A percentile compares a stretch with the other conserved stretches of the same genome.
Conservation (phyloP, 495 filamentous ascomycete species). For the Bacidia rubella region DNA sequence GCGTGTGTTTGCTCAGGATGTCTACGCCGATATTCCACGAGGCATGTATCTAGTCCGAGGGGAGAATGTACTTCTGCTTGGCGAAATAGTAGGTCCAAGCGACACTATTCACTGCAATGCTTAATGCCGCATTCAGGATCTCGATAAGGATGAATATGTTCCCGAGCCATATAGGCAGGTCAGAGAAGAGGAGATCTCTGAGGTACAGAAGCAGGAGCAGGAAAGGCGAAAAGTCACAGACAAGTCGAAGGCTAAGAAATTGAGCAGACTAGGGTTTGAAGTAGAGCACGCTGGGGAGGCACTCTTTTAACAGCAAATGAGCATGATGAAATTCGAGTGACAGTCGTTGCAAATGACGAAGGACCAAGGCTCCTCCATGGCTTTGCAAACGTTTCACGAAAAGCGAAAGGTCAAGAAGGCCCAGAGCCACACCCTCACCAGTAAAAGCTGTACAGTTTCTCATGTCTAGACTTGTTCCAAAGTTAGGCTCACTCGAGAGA, state of each 20-base stretch:
- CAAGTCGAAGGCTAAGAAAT: constrained; percentile 52
- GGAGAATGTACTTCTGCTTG: constrained; percentile 83
- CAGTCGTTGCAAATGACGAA: too few relatives aligned
- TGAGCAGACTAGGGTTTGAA: constrained; percentile 71
- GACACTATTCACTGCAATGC: too few relatives aligned
- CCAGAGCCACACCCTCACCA: too few relatives aligned
- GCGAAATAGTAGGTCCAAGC: constrained; percentile 61
- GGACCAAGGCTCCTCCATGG: too few relatives aligned
- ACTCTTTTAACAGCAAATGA: constrained; percentile 58
- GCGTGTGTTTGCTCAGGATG: constrained; percentile 54
- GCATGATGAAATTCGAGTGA: too few relatives aligned
- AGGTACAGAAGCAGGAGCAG: constrained; percentile 55
- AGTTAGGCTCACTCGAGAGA: too few relatives aligned
- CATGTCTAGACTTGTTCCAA: too few relatives aligned
- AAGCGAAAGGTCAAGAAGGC: too few relatives aligned
- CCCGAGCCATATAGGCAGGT: constrained; percentile 56
- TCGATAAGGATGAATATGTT: constrained; percentile 85
- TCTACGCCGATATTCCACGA: constrained; percentile 69
- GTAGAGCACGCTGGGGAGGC: constrained; percentile 70
- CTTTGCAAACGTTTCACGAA: too few relatives aligned
- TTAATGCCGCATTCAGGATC: constrained; percentile 40
- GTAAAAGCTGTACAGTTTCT: too few relatives aligned
- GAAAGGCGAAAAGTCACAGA: constrained; percentile 54
- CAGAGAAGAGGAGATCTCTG: constrained; percentile 53
- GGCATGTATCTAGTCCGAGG: constrained; percentile 84